These are phyloP conservation scores for Selenicereus undatus DNA, from an alignment of 148 eudicot genomes.

Conservation along the genomic window DNA sequence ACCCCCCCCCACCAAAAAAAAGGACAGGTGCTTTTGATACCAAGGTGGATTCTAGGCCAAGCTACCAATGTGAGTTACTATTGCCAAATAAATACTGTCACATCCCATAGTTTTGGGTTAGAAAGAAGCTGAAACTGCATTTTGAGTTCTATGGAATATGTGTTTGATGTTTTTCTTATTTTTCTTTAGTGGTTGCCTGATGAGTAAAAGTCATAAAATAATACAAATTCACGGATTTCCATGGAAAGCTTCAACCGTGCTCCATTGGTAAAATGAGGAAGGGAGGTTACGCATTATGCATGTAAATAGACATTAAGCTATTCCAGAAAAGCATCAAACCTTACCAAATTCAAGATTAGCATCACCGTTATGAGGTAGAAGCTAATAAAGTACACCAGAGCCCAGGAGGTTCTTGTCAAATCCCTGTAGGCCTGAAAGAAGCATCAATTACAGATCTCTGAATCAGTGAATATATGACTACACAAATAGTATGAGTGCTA, in stretches of 20 bases:
- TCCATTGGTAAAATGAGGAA: background rate
- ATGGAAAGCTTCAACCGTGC: background rate
- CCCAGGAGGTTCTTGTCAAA: conserved; percentile 69
- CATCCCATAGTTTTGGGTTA: background rate
- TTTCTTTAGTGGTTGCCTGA: background rate
- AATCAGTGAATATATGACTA: background rate
- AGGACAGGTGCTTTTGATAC: no score
- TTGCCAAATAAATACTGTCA: background rate
- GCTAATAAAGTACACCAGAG: conserved; percentile 75
- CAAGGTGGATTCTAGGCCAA: background rate
- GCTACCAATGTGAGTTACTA: background rate
- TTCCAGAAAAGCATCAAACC: conserved; percentile 20
- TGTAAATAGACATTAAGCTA: background rate
- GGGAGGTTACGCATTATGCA: background rate
- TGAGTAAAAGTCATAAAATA: background rate
- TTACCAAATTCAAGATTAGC: conserved; percentile 91
- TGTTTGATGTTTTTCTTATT: background rate
- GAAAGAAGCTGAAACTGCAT: background rate
- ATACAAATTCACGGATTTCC: background rate
- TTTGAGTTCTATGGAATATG: background rate
- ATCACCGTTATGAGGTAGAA: conserved; percentile 81
- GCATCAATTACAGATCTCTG: conserved; percentile 6
- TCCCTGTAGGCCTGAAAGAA: conserved; percentile 70
- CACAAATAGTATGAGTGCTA: background rate
- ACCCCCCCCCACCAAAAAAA: no score